Evolutionary conservation across 352 stramenopile genomes (phyloP), one percentile per base, ranked within the genome.

Genomic region (Phytophthora citrophthora): DNA sequence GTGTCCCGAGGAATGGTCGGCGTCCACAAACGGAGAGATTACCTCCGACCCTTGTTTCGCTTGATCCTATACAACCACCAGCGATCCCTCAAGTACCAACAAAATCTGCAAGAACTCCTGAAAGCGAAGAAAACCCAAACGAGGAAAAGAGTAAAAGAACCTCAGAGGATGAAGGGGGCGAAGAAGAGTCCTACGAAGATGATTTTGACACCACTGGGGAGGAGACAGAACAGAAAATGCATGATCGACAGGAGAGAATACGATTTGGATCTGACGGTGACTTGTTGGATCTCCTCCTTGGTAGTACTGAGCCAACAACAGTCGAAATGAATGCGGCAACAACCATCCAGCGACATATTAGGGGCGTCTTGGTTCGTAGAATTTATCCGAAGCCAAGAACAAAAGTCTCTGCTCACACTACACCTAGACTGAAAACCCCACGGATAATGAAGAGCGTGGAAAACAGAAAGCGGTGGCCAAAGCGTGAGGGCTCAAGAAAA

Each of bases 121-220:
- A 44, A 27, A 23, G 24, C 9, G 9, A 55, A 12, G 24, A 32
- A 36, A 2, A 9, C 27, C n/a, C 15, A 20, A 39, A 15, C 20
- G 34, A 26, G 11, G 8, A 55, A 41, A 27, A 44, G 29, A 13
- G 39, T 23, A 41, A 41, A 18, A 20, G 20, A 2, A 20, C 1
- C 20, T 13, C 52, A 1, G 31, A 15, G 10, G 12, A 43, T 20
- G 47, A 41, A 27, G 13, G 55, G 5, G 59, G 61, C 3, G 65
- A 72, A 1, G 70, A 74, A 16, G 70, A 78, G 39, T 66, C 70
- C 5, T 82, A 81, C 32, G 76, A 86, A 54, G 76, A 81, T 26
- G 76, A 83, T 23, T 86, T 86, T 20, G 71, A 83, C 34, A 58
- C 26, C 15, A 50, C 64, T 23, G 49, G 15, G 5, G 26, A 61